Evolutionary conservation across 2,329 filamentous ascomycete genomes (phyloP).

Genomic region (Epichloe gansuensis): DNA sequence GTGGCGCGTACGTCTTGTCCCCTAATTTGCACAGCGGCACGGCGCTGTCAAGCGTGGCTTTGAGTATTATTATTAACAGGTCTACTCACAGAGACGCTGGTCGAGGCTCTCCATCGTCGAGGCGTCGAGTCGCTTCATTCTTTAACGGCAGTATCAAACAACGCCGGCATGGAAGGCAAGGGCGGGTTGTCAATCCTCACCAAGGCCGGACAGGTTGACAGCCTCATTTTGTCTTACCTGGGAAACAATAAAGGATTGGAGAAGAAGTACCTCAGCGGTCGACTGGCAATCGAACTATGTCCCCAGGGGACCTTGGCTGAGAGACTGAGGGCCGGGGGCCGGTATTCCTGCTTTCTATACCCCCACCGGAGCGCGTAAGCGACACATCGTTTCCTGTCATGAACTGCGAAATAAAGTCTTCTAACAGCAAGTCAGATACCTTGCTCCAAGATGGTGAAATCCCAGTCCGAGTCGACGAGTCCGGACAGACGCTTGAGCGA

Average conservation of each 20-base stretch:
- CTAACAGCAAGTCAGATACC: conserved; percentile 33
- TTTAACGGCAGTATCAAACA: conserved; percentile 70
- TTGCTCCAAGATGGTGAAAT: conserved; percentile 58
- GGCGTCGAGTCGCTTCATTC: conserved; percentile 50
- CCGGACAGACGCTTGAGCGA: conserved; percentile 49
- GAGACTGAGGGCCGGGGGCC: conserved; percentile 55
- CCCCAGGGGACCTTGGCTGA: conserved; percentile 67
- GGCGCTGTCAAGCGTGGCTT: background rate
- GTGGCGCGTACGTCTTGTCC: conserved; percentile 37
- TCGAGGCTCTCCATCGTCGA: conserved; percentile 50
- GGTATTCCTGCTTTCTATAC: conserved; percentile 76
- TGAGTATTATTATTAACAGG: conserved; percentile 1
- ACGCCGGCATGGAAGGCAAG: conserved; percentile 58
- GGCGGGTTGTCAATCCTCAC: conserved; percentile 59
- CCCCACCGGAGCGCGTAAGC: conserved; percentile 55
- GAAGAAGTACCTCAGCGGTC: conserved; percentile 60
- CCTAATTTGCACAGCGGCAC: background rate
- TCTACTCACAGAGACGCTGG: conserved; percentile 50
- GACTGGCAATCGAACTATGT: conserved; percentile 63
- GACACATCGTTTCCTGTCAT: background rate
- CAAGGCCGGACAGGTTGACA: conserved; percentile 55
- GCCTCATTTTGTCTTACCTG: conserved; percentile 63
- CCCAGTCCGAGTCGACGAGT: conserved; percentile 46
- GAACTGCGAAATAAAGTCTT: background rate
- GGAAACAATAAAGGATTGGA: conserved; percentile 69